Base-by-base conservation (phyloP, 345 rosid species). In the Alliaria petiolata region DNA sequence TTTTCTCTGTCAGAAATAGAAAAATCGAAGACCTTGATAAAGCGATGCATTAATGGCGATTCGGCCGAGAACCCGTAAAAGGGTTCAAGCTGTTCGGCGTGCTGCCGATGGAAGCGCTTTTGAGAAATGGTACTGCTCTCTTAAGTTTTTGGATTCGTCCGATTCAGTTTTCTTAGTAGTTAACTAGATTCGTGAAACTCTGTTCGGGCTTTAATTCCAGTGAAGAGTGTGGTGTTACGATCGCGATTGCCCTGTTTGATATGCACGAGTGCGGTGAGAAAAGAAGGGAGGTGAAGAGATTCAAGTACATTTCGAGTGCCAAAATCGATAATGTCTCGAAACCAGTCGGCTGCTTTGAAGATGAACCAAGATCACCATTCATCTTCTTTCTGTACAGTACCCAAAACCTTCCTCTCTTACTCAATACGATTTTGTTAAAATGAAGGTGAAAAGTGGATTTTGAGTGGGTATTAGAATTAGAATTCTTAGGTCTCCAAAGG, bases 31-130 rank as follows among this genome's bases (percentile, higher is more conserved):
- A 72, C 75, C 71, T 4, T 25, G 60, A 33, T 53, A 31, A 33
- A 52, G 6, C 7, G 39, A 35, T 19, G 63, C 83, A 42, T 77
- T 70, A 82, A 86, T 87, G 97, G 90, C 71, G 81, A 83, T 78
- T 72, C 80, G 67, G 33, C 64, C 83, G 44, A 83, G 87, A 75
- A 68, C 54, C 53, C 90, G 93, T 70, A 85, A 87, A 82, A 83
- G 93, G 84, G 88, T 92, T 13, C 81, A 51, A 66, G 90, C 91
- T 12, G 45, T 73, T 55, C 90, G 76, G 64, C 95, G 98, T 70
- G 92, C 90, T 63, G 72, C 87, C 9, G 89, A 88, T 62, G 97
- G 95, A 3, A 92, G 96, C 66, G 98, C 96, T 51, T 90, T 88
- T 19, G 43, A 87, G 46, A 83, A 78, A 43, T 90, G 98, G 98